Evolutionary conservation across 2,329 filamentous ascomycete species (phyloP), one percentile per base, ranked within the genome.

Genomic region (Tolypocladium nubicola): DNA sequence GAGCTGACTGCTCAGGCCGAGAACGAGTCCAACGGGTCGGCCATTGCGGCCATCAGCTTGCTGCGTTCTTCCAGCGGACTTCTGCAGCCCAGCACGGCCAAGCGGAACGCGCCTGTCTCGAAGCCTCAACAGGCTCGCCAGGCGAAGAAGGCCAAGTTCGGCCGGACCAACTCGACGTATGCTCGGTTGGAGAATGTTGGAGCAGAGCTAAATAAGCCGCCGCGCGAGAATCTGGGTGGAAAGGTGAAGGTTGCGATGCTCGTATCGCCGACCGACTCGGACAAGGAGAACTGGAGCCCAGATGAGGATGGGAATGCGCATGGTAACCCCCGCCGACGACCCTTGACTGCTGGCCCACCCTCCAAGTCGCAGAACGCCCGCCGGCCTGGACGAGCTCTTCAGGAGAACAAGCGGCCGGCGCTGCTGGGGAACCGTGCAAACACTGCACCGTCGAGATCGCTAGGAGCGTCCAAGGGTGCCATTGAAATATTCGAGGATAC

Each of bases 271-370:
- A 61, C 70, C 53, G 92, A 96, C 66, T 96, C 90, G 1, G 93
- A 97, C 70, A 97, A 97, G 74, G 93, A 97, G 75, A 97, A 97
- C 68, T 95, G 90, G 81, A 82, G 76, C 66, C 86, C 78, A 1
- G 78, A 76, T 61, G 77, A 77, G 61, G 76, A 78, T 47, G 76
- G 71, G 10, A 75, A 73, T 60, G 65, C 71, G 55, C 71, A 60
- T 26, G 66, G 61, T 55, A 62, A 56, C 53, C 57, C 64, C 63
- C 61, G 61, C 53, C 69, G 70, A 55, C 73, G 72, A 33, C 72
- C 70, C 4, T 63, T 76, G 43, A 75, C 75, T 5, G 67, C 70
- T 5, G 65, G 63, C 11, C 62, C 67, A 16, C 54, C 55, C 23
- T 58, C 63, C 30, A 69, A 67, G 49, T 33, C 59, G 10, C 58